Percentiles rank a stretch among this genome's conserved stretches.
Evolutionary conservation across 2,329 filamentous ascomycete species (phyloP).

Genomic region (Leptosphaerulina australis): DNA sequence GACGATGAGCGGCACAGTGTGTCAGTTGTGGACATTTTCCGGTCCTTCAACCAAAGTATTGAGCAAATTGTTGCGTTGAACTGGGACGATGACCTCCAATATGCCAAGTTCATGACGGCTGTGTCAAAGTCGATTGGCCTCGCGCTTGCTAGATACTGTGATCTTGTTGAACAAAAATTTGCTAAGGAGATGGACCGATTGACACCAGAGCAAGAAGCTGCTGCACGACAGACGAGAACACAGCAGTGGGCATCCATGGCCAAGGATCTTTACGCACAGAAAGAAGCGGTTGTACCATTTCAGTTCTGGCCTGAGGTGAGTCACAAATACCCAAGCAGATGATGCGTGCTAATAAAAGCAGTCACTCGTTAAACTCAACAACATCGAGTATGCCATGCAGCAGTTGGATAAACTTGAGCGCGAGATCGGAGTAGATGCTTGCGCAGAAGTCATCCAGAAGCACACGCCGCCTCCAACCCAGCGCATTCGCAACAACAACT

Average conservation of each 20-base stretch:
- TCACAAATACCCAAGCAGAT: constrained; percentile 2
- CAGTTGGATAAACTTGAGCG: constrained; percentile 90
- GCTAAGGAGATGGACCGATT: constrained; percentile 90
- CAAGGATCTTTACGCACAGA: constrained; percentile 89
- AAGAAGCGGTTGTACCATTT: constrained; percentile 93
- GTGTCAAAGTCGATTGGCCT: constrained; percentile 82
- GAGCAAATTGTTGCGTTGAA: constrained; percentile 84
- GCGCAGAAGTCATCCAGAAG: constrained; percentile 78
- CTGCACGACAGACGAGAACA: constrained; percentile 78
- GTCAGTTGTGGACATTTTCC: constrained; percentile 91
- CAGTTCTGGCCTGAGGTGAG: constrained; percentile 91
- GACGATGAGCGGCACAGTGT: constrained; percentile 91
- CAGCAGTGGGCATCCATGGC: constrained; percentile 93
- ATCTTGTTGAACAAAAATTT: constrained; percentile 85
- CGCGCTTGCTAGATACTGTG: constrained; percentile 87
- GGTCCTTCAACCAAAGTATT: constrained; percentile 88
- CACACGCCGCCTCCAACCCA: constrained; percentile 74
- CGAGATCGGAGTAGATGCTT: constrained; percentile 88
- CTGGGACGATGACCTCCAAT: constrained; percentile 92
- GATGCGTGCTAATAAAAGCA: constrained; percentile 47
- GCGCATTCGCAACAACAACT: constrained; percentile 75
- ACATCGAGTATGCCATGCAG: constrained; percentile 91
- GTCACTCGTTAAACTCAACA: constrained; percentile 98
- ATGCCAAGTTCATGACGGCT: constrained; percentile 96
- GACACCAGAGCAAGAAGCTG: constrained; percentile 83